phyloP scores from a whole-genome alignment of 2,329 filamentous ascomycete species.

The Aspergillus vadensis region DNA sequence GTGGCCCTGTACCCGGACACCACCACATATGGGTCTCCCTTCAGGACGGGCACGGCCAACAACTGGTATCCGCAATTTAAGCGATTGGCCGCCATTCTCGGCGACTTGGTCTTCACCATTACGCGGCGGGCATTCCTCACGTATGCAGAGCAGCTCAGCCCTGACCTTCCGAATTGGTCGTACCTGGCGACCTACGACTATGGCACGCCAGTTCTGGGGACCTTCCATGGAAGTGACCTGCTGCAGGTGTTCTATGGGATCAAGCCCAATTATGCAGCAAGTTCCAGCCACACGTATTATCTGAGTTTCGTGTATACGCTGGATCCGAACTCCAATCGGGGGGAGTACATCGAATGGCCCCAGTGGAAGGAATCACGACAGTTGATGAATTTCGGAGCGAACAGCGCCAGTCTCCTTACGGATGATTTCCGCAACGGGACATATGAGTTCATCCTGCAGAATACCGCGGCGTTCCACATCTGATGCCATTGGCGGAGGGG shows the following conservation, averaged over 20 bases:
- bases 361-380: conserved; percentile 54
- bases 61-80: conserved; percentile 77
- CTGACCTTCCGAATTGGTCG: conserved; percentile 68
- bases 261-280: conserved; percentile 62
- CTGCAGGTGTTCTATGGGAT: conserved; percentile 69
- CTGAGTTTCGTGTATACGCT: conserved; percentile 70
- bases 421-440: conserved; percentile 54
- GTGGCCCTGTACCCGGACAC: conserved; percentile 65
- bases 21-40: conserved; percentile 66
- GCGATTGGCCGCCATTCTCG: conserved; percentile 71
- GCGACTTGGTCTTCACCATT: conserved; percentile 74
- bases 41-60: conserved; percentile 68
- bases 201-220: conserved; percentile 71
- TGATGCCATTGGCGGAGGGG: conserved; percentile 11
- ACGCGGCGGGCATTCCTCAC: conserved; percentile 67
- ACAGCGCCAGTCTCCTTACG: conserved; percentile 39
- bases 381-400: conserved; percentile 54
- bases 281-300: conserved; percentile 68
- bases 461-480: conserved; percentile 29
- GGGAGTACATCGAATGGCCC: conserved; percentile 53
- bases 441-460: conserved; percentile 43
- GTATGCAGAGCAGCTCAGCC: conserved; percentile 49
- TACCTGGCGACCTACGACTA: conserved; percentile 74
- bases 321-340: conserved; percentile 64
- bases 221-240: conserved; percentile 72